Base-by-base conservation (phyloP, 2,329 filamentous ascomycete genomes). In the Metarhizium album region DNA sequence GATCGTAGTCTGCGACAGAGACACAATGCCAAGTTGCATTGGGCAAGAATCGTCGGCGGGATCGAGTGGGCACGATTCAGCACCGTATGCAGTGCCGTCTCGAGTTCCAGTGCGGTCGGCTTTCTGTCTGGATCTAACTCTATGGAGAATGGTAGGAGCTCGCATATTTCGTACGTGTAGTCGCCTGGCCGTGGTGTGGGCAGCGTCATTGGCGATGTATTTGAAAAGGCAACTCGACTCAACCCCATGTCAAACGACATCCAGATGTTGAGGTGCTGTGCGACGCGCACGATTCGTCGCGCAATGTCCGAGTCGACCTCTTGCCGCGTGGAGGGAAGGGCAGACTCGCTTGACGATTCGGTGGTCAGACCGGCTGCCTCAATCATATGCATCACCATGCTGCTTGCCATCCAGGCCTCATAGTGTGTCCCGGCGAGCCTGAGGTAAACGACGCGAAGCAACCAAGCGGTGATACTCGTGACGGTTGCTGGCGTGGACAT, bases 241-340 rank as follows among this genome's bases (percentile, higher is more conserved):
- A 75, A 70, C 1, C 78, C 78, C 49, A 80, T 72, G 50, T 82
- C 78, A 54, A 79, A 80, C 0, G 76, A 80, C 24, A 75, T 74
- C 77, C 78, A 81, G 13, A 73, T 74, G 55, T 81, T 80, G 7
- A 82, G 68, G 55, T 80, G 77, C 9, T 76, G 74, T 0, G 77
- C 73, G 40, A 80, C 70, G 48, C 74, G 70, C 58, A 77, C 63
- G 3, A 78, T 59, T 2, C 74, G 62, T 13, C 68, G 65, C 11
- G 68, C 66, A 8, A 65, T 62, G 29, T 76, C 73, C 11, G 64
- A 45, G 16, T 69, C 61, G 16, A 65, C 55, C 23, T 48, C 35
- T 27, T 23, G 9, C 23, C 27, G 13, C 11, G n/a, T 29, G 20
- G 42, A 48, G 6, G 54, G 58, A 2, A 68, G 59, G 0, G 63